phyloP scores from a whole-genome alignment of 352 stramenopile genomes.

The Thalassiosira gravida region DNA sequence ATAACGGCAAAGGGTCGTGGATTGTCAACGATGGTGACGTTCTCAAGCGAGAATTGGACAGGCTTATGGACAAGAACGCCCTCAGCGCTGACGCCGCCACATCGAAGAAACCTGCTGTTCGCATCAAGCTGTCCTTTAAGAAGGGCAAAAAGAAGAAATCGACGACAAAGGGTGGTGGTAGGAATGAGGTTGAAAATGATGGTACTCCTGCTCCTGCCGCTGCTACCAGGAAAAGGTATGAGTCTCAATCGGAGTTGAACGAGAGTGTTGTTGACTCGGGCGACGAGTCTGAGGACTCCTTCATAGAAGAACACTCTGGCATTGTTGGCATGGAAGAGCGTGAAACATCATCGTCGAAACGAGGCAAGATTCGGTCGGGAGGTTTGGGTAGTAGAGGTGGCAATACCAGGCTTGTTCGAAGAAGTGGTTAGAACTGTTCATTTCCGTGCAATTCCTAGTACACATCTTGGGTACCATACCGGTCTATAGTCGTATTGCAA shows the following conservation, averaged over 20 bases:
- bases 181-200: not conserved
- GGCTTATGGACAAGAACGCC: conserved; percentile 82
- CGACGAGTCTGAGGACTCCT: not conserved
- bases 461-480: no score
- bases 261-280: conserved; percentile 3
- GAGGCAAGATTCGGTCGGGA: conserved; percentile 7
- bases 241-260: conserved; percentile 25
- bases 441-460: no score
- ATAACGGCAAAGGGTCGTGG: conserved; percentile 84
- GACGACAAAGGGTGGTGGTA: not conserved
- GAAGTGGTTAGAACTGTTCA: no score
- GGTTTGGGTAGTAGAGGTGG: not conserved
- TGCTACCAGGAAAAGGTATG: conserved; percentile 16
- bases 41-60: conserved; percentile 74
- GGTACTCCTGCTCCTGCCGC: conserved; percentile 1
- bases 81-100: conserved; percentile 18
- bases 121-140: conserved; percentile 84
- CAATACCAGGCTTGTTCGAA: not conserved
- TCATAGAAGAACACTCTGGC: conserved; percentile 4
- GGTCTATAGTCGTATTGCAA: conserved; percentile 4
- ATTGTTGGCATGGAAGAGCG: conserved; percentile 38
- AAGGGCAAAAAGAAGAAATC: conserved; percentile 45
- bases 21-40: conserved; percentile 72
- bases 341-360: conserved; percentile 11
- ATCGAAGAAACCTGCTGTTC: conserved; percentile 70